Evolutionary conservation across 2,329 filamentous ascomycete species (phyloP), one percentile per base, ranked within the genome.

Genomic region (Paraphoma chrysanthemicola): DNA sequence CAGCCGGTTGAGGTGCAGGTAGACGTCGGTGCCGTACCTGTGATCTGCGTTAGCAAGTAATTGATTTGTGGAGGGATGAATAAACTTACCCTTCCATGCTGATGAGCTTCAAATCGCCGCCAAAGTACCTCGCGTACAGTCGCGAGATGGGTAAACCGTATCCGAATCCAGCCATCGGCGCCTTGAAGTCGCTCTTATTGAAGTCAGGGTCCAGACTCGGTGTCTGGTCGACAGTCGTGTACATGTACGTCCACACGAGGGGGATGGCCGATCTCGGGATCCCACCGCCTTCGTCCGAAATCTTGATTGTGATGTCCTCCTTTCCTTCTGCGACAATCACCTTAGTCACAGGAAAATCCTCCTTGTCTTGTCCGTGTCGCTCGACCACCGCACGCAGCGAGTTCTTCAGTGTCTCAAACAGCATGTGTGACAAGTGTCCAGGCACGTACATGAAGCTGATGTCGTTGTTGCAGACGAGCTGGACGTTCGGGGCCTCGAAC

Each of bases 181-280:
- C 95, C 79, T 99, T 98, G 83, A 99, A 99, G 77, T 99, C 95
- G 79, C 90, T 97, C 81, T 98, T 96, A 79, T 99, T 94, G 77
- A 98, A 99, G 76, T 98, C 94, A 0, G 95, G 95, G 73, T 99
- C 95, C 60, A 99, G 82, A 73, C 89, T 96, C 12, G 95, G 95
- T 18, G 95, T 98, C 68, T 93, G 88, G 77, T 98, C 95, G 63
- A 99, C 95, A 2, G 95, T 99, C 36, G 95, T 99, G 78, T 99
- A 99, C 95, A 98, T 99, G 78, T 99, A 99, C 11, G 95, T 99
- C 95, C 95, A 99, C n/a, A 98, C 95, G 12, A 99, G 85, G 5
- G 95, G 95, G 62, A 99, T 98, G 50, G 92, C 87, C 69, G 91
- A 96, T 70, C 95, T 84, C 0, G 95, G 93, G 51, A 99, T 98